Percentiles rank a stretch among this genome's conserved stretches.
Evolutionary conservation across 1,284 basidiomycete genomes (phyloP).

Genomic region (Singerocomus inundabilis): DNA sequence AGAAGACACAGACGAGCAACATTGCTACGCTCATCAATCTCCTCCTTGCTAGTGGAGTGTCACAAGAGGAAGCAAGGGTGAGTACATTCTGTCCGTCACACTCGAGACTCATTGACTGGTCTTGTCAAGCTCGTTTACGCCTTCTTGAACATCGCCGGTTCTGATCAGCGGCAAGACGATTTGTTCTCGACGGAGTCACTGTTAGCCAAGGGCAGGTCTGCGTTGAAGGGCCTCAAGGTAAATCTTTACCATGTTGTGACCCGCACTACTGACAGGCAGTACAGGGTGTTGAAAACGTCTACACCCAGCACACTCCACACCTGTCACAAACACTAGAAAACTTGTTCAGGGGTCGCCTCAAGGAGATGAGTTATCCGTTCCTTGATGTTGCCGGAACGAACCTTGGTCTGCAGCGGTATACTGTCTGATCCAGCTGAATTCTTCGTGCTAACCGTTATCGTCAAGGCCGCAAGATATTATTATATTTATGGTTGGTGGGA

Average conservation of each 20-base stretch:
- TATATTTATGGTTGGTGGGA: slow-evolving; percentile 91
- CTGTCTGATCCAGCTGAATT: background rate
- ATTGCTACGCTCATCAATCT: slow-evolving; percentile 84
- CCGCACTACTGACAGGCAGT: background rate
- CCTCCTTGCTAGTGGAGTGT: slow-evolving; percentile 79
- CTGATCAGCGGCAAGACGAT: slow-evolving; percentile 97
- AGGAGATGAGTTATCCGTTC: slow-evolving; percentile 91
- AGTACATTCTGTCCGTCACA: slow-evolving; percentile 24
- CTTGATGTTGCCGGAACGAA: slow-evolving; percentile 70
- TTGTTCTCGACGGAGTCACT: slow-evolving; percentile 96
- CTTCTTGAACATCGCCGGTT: slow-evolving; percentile 89
- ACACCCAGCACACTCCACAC: slow-evolving; percentile 96
- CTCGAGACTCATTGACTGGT: slow-evolving; percentile 1
- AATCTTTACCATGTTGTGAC: slow-evolving; percentile 5
- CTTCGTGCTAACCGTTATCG: background rate
- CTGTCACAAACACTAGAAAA: slow-evolving; percentile 90
- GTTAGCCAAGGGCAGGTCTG: slow-evolving; percentile 91
- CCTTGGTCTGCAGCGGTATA: slow-evolving; percentile 64
- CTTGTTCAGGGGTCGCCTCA: slow-evolving; percentile 82
- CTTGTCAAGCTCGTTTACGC: slow-evolving; percentile 82
- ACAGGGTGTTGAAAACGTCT: slow-evolving; percentile 98
- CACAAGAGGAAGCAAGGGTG: slow-evolving; percentile 81
- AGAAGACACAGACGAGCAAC: slow-evolving; percentile 85
- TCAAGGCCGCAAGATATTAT: slow-evolving; percentile 92
- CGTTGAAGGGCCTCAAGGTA: slow-evolving; percentile 93